Evolutionary conservation across 2,329 filamentous ascomycete genomes (phyloP).

Genomic region (Aspergillus carbonarius): DNA sequence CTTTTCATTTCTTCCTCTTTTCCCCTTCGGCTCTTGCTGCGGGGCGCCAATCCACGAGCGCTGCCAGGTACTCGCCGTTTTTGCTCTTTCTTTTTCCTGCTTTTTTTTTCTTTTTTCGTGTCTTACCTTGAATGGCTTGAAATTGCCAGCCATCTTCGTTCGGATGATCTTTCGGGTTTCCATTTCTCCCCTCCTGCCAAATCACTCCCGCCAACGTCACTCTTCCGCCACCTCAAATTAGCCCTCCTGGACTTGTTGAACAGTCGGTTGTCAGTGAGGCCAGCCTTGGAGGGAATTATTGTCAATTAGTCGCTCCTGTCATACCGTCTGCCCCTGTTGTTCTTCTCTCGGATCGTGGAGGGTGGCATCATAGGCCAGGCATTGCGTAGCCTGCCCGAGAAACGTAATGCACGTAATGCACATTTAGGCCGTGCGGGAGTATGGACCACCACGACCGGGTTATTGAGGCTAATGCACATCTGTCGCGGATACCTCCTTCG

Average conservation of each 20-base stretch:
- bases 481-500: no score
- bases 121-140: neutral
- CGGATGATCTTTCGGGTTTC: neutral
- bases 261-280: neutral
- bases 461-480: no score
- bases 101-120: neutral
- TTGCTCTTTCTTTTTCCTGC: neutral
- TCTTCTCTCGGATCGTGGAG: neutral
- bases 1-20: neutral
- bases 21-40: slow-evolving; percentile 9
- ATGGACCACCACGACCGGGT: no score
- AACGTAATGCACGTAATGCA: no score
- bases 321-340: neutral
- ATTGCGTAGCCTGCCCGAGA: neutral
- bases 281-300: neutral
- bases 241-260: neutral
- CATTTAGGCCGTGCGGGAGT: no score
- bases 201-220: neutral
- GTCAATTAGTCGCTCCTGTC: neutral
- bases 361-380: neutral
- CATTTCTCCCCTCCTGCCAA: neutral
- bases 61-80: slow-evolving; percentile 15
- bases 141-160: neutral
- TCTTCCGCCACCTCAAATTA: neutral
- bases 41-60: slow-evolving; percentile 12